Evolutionary conservation across 2,329 filamentous ascomycete genomes (phyloP).

Genomic region (Penicillium fuscoglaucum): DNA sequence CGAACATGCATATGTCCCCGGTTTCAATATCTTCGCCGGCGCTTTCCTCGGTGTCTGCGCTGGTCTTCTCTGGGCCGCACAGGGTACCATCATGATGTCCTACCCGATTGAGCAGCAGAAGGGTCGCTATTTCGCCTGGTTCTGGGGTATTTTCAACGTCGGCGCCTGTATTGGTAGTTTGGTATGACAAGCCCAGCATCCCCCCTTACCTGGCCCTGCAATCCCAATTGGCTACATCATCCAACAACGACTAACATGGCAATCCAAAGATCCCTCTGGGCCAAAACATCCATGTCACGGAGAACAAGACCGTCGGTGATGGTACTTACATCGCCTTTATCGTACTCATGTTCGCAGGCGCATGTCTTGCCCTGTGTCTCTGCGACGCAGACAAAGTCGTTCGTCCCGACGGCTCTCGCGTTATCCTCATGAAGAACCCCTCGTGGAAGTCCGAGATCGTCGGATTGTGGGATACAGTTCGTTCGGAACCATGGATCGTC

Average conservation of each 20-base stretch:
- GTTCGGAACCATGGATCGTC: conserved; percentile 69
- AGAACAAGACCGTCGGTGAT: conserved; percentile 51
- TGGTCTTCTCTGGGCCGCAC: conserved; percentile 50
- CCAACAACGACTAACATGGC: neutral
- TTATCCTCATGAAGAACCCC: conserved; percentile 86
- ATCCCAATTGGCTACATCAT: neutral
- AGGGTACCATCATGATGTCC: conserved; percentile 63
- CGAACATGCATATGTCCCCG: conserved; percentile 47
- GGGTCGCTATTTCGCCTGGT: conserved; percentile 82
- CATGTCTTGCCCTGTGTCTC: conserved; percentile 66
- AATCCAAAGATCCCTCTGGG: conserved; percentile 41
- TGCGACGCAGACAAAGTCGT: conserved; percentile 70
- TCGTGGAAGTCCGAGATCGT: conserved; percentile 75
- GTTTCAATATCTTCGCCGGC: conserved; percentile 50
- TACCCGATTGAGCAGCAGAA: conserved; percentile 79
- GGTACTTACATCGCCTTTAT: conserved; percentile 85
- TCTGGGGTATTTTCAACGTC: conserved; percentile 92
- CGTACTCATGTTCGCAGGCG: conserved; percentile 71
- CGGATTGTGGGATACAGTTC: conserved; percentile 71
- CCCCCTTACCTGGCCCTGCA: neutral
- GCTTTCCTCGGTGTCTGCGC: conserved; percentile 51
- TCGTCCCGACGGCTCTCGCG: conserved; percentile 71
- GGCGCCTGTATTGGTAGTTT: conserved; percentile 79
- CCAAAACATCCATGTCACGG: conserved; percentile 42
- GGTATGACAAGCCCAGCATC: conserved; percentile 42